phyloP scores from a whole-genome alignment of 2,329 filamentous ascomycete species.

The Aureobasidium sp. region DNA sequence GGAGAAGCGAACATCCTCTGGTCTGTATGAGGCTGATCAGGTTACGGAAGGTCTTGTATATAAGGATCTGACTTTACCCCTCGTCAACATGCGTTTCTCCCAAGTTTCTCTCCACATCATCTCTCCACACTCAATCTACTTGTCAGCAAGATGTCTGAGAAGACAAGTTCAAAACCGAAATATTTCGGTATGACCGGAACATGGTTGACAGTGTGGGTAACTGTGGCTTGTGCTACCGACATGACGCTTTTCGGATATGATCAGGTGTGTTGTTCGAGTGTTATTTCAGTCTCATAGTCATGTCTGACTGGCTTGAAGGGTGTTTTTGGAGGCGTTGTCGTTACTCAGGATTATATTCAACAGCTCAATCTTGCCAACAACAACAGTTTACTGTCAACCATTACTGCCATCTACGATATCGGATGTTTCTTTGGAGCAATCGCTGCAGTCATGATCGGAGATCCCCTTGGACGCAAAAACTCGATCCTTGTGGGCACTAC shows the following conservation, averaged over 20 bases:
- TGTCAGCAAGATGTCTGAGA: constrained; percentile 3
- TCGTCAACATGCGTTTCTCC: neutral
- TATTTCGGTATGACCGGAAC: constrained; percentile 50
- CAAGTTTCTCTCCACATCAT: neutral
- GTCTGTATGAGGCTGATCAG: neutral
- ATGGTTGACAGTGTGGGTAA: constrained; percentile 54
- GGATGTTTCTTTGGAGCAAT: constrained; percentile 55
- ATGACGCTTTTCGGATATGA: constrained; percentile 39
- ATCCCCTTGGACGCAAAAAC: constrained; percentile 43
- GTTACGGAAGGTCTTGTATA: neutral
- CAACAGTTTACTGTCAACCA: constrained; percentile 30
- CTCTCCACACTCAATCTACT: neutral
- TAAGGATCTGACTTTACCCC: constrained; percentile 8
- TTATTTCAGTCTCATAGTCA: neutral
- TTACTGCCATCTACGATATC: constrained; percentile 53
- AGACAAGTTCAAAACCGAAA: constrained; percentile 23
- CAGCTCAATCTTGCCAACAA: constrained; percentile 37
- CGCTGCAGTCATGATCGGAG: constrained; percentile 44
- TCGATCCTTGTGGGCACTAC: constrained; percentile 42
- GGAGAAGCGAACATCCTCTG: neutral
- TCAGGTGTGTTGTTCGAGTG: neutral
- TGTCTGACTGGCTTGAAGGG: constrained; percentile 37
- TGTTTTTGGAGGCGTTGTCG: constrained; percentile 50
- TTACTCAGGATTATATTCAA: constrained; percentile 47
- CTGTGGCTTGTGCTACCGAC: constrained; percentile 39